A percentile compares a stretch with the other conserved stretches of the same genome.
Conservation (phyloP, 1,284 basidiomycete species). For the Tilletia setariae region DNA sequence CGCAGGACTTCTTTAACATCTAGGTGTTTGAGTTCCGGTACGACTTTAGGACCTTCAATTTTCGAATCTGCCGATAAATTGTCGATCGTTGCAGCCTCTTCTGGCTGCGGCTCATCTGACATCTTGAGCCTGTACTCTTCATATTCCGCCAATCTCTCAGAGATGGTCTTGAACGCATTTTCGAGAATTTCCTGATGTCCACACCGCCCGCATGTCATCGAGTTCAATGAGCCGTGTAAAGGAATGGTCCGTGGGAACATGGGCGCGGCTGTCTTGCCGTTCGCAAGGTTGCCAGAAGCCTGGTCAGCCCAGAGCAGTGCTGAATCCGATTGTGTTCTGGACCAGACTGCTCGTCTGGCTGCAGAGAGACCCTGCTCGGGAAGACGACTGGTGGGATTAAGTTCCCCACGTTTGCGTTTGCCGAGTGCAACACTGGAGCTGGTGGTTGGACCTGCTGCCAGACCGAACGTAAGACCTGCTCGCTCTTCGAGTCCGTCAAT, state of each 20-base stretch:
- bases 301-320: constrained; percentile 31
- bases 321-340: constrained; percentile 29
- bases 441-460: constrained; percentile 28
- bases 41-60: constrained; percentile 19
- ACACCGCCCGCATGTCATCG: constrained; percentile 67
- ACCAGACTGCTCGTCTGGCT: neutral
- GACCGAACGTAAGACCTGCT: constrained; percentile 64
- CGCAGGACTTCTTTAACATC: constrained; percentile 35
- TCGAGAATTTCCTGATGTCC: constrained; percentile 9
- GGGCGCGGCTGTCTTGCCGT: constrained; percentile 56
- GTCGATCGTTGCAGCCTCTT: neutral
- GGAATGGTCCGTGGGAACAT: constrained; percentile 73
- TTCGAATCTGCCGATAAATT: neutral
- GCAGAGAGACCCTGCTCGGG: neutral
- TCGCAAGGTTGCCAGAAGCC: constrained; percentile 33
- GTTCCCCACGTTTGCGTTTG: constrained; percentile 31
- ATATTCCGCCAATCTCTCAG: neutral
- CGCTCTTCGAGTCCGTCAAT: constrained; percentile 86
- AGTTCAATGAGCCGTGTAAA: constrained; percentile 78
- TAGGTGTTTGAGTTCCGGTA: constrained; percentile 27
- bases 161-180: constrained; percentile 3
- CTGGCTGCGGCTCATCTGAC: constrained; percentile 15
- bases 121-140: constrained; percentile 23
- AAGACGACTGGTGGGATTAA: neutral
- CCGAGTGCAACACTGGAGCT: constrained; percentile 24